Evolutionary conservation across 164 flowering plant genomes (phyloP).

Genomic region (Magnolia officinalis): DNA sequence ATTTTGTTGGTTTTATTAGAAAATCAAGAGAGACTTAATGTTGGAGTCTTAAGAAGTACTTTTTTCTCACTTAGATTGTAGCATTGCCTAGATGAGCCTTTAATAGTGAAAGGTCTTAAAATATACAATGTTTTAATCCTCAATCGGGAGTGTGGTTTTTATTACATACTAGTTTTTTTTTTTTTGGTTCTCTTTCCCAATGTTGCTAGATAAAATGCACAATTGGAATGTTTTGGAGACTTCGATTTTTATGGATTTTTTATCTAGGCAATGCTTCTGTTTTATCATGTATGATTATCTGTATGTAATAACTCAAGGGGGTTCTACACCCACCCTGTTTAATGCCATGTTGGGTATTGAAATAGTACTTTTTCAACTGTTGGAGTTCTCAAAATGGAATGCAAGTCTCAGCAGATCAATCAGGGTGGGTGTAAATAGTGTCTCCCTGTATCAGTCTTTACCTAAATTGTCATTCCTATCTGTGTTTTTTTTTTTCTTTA

Average conservation of each 20-base stretch:
- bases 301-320: background rate
- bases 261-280: no score
- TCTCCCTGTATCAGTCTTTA: background rate
- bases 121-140: no score
- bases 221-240: no score
- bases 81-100: no score
- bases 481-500: conserved; percentile 2
- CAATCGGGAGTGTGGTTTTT: no score
- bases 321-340: background rate
- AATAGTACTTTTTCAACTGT: background rate
- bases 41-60: background rate
- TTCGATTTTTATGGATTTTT: no score
- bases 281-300: no score
- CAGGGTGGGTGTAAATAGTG: background rate
- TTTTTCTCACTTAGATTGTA: background rate
- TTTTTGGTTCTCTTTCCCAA: no score
- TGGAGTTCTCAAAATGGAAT: background rate
- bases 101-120: no score
- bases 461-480: background rate
- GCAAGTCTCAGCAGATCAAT: background rate
- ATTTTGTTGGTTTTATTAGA: background rate
- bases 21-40: background rate
- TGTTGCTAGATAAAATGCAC: no score
- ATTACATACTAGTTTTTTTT: no score
- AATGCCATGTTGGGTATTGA: background rate